Base-by-base conservation (phyloP, 192 early-diverging fungal species). In the Coemansia sp. region DNA sequence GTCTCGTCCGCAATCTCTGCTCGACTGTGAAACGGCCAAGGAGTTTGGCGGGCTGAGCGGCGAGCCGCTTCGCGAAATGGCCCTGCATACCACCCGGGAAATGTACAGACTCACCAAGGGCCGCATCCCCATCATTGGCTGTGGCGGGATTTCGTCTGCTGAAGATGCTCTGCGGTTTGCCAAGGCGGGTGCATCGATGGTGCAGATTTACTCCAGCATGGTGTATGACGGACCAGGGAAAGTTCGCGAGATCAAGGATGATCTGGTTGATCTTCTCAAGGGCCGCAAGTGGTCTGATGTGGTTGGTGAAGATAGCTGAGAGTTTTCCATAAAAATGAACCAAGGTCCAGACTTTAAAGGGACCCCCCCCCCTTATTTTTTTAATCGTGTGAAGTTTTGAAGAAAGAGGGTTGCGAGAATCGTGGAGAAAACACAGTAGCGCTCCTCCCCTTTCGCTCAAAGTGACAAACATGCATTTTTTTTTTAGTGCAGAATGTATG, bases 41-140 rank as follows among this genome's bases (percentile, higher is more conserved):
- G 80, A 93, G 81, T 76, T 59, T 7, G 93, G 93, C 23, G 93
- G 93, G 2, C 79, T 96, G 28, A 92, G 89, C 15, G 93, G 93
- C 37, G 81, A 81, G 17, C 86, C 89, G 10, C 66, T 94, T 42
- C 82, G 81, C 58, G 82, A 83, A 2, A 76, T 90, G 55, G 81
- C 92, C n/a, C 79, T 96, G 40, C 60, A 56, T 6, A 82, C 90
- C 21, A 75, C 93, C n/a, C 69, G 78, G 21, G 63, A 81, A 37
- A 86, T 95, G 64, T 92, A 93, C 62, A 59, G 74, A 31, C 78
- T 89, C 53, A 95, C 92, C 4, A 63, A 80, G 28, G 90, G 90
- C 14, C 58, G 59, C 21, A 79, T 94, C 6, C 88, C 90, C 2
- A 83, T 96, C 36, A 85, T 96, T 48, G 93, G 92, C 3, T 94